phyloP scores from a whole-genome alignment of 257 asterid genomes.

The Ehretia macrophylla region DNA sequence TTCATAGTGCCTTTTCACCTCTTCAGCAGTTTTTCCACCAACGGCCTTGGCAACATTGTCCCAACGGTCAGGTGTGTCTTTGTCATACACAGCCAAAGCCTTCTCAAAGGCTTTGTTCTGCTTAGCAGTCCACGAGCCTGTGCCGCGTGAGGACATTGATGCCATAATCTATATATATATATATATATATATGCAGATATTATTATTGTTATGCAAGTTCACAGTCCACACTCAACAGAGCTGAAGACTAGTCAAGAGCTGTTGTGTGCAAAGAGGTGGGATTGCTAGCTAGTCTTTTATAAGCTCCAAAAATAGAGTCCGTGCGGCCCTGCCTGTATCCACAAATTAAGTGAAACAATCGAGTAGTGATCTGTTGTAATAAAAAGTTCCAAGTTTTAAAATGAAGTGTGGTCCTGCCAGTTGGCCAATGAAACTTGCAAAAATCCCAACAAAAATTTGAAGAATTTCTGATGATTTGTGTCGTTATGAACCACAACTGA shows the following conservation, averaged over 20 bases:
- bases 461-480: conserved; percentile 39
- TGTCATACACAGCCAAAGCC: conserved; percentile 69
- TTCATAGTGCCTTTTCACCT: conserved; percentile 65
- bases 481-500: conserved; percentile 50
- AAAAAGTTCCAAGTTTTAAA: no score
- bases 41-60: conserved; percentile 68
- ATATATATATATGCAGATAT: not conserved
- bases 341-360: no score
- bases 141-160: conserved; percentile 29
- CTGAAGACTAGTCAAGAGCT: conserved; percentile 5
- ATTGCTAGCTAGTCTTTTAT: conserved; percentile 15
- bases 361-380: no score
- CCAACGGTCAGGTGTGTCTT: conserved; percentile 84
- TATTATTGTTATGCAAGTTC: no score
- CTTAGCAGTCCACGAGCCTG: conserved; percentile 48
- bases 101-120: conserved; percentile 81
- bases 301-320: conserved; percentile 8
- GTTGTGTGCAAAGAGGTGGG: conserved; percentile 16
- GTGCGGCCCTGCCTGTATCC: conserved; percentile 32
- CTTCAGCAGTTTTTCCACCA: conserved; percentile 58
- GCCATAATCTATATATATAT: not conserved
- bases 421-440: conserved; percentile 24
- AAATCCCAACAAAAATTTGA: conserved; percentile 13
- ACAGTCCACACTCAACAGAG: no score
- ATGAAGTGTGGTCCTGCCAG: conserved; percentile 28